Base-by-base conservation (phyloP, 2,329 filamentous ascomycete genomes). In the Purpureocillium lavendulum region DNA sequence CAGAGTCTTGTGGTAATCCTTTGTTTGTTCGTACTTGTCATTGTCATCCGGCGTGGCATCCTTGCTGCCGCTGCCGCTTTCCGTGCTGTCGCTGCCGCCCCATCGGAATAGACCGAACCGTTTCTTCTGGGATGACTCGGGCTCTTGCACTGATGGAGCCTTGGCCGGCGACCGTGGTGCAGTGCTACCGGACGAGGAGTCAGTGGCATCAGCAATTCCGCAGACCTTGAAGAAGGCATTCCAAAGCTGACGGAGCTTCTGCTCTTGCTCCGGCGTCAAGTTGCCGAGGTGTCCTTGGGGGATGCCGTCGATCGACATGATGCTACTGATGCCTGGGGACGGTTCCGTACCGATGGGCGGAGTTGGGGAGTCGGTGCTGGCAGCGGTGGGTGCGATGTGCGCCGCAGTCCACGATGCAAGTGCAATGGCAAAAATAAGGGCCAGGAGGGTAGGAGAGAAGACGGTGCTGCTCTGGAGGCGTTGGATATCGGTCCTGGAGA, bases 11-110 rank as follows among this genome's bases (percentile, higher is more conserved):
- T 87, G 77, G 62, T 88, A 96, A 36, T 88, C 80, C 62, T 90
- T 92, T 30, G 77, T 84, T 61, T 92, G 85, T 35, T 88, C 89
- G 59, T 94, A 90, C 66, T 97, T 98, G 66, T 98, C 92, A 41
- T 96, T 85, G 4, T 69, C 66, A 11, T 79, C 75, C 21, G 66
- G 74, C 17, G 64, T 60, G 40, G 57, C 65, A 46, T 62, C 49
- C 3, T 61, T 57, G 4, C 59, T 54, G 21, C 51, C 41, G 15
- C 59, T 51, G 12, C 57, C 50, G 14, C 33, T 14, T 12, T 26
- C 21, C 7, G 56, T 45, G 14, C 57, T 55, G 14, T 71, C 67
- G 41, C 72, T 68, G 50, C 80, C 79, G 53, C 73, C 77, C 48
- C 75, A 72, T 48, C 76, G 73, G 56, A 92, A 90, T 14, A 90